phyloP scores from a whole-genome alignment of 2,329 filamentous ascomycete genomes.

The Penicillium sclerotigenum region DNA sequence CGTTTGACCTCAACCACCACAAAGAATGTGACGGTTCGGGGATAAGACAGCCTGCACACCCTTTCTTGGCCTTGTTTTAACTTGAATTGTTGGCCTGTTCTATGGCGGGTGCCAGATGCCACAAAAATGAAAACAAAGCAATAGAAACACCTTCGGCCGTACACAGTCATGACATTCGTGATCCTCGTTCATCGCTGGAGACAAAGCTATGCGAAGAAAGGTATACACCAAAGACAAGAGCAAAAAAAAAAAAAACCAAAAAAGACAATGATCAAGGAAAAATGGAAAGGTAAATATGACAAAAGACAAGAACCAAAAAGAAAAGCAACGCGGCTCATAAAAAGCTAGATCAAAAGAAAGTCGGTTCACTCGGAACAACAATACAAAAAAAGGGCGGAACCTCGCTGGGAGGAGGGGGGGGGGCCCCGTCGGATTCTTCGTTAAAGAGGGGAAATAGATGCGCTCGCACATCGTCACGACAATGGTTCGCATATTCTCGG shows the following conservation, averaged over 20 bases:
- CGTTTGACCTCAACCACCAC: constrained; percentile 10
- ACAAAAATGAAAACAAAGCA: constrained; percentile 18
- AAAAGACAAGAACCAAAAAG: constrained; percentile 14
- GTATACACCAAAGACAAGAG: constrained; percentile 33
- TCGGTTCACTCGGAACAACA: constrained; percentile 18
- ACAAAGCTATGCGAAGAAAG: constrained; percentile 38
- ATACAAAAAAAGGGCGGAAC: constrained; percentile 8
- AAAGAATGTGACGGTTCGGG: constrained; percentile 13
- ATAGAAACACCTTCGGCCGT: constrained; percentile 32
- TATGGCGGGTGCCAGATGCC: constrained; percentile 4
- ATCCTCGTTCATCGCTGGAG: constrained; percentile 41
- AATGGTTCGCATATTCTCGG: constrained; percentile 28
- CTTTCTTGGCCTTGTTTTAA: not conserved
- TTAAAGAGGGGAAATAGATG: constrained; percentile 17
- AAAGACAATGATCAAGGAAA: constrained; percentile 25
- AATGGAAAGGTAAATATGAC: constrained; percentile 31
- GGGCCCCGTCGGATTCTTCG: constrained; percentile 7
- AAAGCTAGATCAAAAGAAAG: constrained; percentile 25
- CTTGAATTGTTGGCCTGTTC: constrained; percentile 6
- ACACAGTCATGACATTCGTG: constrained; percentile 43
- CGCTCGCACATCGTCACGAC: constrained; percentile 26
- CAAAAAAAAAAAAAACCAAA: not conserved
- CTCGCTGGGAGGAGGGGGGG: constrained; percentile 19
- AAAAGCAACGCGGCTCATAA: constrained; percentile 13
- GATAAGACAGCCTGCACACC: constrained; percentile 3